phyloP scores from a whole-genome alignment of 768 basidiomycete species.

The Artomyces pyxidatus region DNA sequence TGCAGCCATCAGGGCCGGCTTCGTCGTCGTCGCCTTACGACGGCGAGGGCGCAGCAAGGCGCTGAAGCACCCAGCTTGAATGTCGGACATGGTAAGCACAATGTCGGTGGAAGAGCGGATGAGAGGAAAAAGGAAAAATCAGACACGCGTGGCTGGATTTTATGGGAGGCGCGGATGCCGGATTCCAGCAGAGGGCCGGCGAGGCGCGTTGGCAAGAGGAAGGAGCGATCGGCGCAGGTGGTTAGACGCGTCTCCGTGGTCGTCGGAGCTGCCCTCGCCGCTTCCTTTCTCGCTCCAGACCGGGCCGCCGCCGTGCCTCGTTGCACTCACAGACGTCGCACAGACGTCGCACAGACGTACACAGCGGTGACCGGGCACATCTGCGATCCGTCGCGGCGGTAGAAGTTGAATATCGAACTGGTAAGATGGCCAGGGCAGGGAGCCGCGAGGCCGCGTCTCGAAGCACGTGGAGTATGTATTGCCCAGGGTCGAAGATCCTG shows the following conservation, averaged over 20 bases:
- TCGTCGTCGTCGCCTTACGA: slow-evolving; percentile 1
- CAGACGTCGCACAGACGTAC: neutral
- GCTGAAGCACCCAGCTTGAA: neutral
- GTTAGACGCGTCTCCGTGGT: slow-evolving; percentile 15
- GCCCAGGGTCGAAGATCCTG: too few relatives aligned
- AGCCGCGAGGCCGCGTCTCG: too few relatives aligned
- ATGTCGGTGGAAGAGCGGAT: neutral
- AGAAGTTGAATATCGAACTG: too few relatives aligned
- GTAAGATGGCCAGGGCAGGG: too few relatives aligned
- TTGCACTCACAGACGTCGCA: slow-evolving; percentile 2
- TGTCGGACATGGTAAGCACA: neutral
- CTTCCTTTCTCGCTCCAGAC: neutral
- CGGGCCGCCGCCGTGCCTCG: slow-evolving; percentile 5
- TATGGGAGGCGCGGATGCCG: slow-evolving; percentile 2
- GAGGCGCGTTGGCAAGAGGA: slow-evolving; percentile 5
- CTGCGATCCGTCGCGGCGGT: too few relatives aligned
- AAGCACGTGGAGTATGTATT: too few relatives aligned
- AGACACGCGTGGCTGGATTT: slow-evolving; percentile 2
- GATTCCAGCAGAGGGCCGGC: too few relatives aligned
- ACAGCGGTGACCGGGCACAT: neutral
- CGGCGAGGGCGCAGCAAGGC: slow-evolving; percentile 3
- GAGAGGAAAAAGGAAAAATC: neutral
- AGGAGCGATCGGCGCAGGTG: neutral
- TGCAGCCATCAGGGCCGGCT: neutral
- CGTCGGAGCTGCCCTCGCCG: slow-evolving; percentile 13